These are phyloP conservation scores for Boletus barrowsii DNA, from an alignment of 768 basidiomycete species.

Conservation along the genomic window DNA sequence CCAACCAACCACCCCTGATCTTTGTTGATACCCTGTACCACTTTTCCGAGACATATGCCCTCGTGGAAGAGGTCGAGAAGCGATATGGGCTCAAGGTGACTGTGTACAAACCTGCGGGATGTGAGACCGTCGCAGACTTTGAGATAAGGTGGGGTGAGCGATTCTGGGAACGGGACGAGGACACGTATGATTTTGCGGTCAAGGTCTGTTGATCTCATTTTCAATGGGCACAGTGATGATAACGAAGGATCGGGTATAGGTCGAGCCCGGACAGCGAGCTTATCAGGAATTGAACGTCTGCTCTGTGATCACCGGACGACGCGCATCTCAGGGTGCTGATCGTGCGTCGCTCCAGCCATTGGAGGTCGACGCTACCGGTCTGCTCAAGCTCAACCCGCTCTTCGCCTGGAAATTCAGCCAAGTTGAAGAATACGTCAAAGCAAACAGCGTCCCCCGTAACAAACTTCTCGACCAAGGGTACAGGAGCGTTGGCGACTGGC, in stretches of 20 bases:
- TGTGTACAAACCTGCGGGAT: constrained; percentile 76
- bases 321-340: constrained; percentile 91
- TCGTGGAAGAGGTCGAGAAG: constrained; percentile 77
- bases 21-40: constrained; percentile 98
- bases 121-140: constrained; percentile 67
- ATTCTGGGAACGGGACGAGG: constrained; percentile 88
- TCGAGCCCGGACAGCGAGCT: constrained; percentile 88
- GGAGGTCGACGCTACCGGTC: constrained; percentile 85
- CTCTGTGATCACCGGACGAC: constrained; percentile 91
- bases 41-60: constrained; percentile 88
- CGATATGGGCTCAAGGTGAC: constrained; percentile 72
- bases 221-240: background rate
- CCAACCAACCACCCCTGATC: constrained; percentile 72
- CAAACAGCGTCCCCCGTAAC: constrained; percentile 85
- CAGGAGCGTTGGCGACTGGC: constrained; percentile 96
- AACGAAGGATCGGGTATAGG: constrained; percentile 42
- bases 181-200: constrained; percentile 84
- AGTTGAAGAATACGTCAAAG: constrained; percentile 81
- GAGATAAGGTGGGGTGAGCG: constrained; percentile 74
- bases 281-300: constrained; percentile 77
- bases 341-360: constrained; percentile 79
- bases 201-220: constrained; percentile 55
- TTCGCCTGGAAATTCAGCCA: constrained; percentile 82
- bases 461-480: constrained; percentile 87
- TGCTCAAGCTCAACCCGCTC: constrained; percentile 93